Evolutionary conservation across 2,329 filamentous ascomycete genomes (phyloP).

Genomic region (Botrytis galanthina): DNA sequence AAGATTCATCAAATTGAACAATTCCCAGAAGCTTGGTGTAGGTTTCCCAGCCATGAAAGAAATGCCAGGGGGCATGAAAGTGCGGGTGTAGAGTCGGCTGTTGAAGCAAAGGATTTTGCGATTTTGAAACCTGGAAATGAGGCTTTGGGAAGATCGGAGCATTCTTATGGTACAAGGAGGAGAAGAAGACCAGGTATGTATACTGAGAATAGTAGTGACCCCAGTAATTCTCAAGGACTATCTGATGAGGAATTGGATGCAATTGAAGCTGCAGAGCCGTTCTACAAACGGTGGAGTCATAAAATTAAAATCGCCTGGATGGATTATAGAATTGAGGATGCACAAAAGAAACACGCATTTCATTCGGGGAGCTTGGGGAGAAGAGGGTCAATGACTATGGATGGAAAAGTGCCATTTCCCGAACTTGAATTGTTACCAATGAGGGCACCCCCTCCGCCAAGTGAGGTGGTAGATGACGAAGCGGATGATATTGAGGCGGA

Average conservation of each 20-base stretch:
- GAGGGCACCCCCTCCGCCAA: conserved; percentile 20
- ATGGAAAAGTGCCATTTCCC: conserved; percentile 32
- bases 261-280: conserved; percentile 9
- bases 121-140: conserved; percentile 24
- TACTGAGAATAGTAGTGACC: not conserved
- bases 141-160: conserved; percentile 26
- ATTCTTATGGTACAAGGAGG: conserved; percentile 27
- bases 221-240: not conserved
- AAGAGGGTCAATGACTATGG: conserved; percentile 31
- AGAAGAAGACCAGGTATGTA: conserved; percentile 6
- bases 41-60: conserved; percentile 34
- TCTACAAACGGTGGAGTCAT: conserved; percentile 12
- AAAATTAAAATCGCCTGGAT: conserved; percentile 13
- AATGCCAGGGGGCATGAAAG: conserved; percentile 27
- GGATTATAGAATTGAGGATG: conserved; percentile 9
- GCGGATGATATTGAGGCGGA: conserved; percentile 20
- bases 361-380: conserved; percentile 24
- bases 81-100: conserved; percentile 24
- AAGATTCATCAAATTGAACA: conserved; percentile 20
- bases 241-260: conserved; percentile 14
- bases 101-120: conserved; percentile 29
- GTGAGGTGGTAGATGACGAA: conserved; percentile 21
- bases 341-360: conserved; percentile 6
- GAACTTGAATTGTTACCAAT: conserved; percentile 35
- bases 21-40: conserved; percentile 35